Conservation (phyloP, 768 basidiomycete genomes). For the Suillus ampliporus region DNA sequence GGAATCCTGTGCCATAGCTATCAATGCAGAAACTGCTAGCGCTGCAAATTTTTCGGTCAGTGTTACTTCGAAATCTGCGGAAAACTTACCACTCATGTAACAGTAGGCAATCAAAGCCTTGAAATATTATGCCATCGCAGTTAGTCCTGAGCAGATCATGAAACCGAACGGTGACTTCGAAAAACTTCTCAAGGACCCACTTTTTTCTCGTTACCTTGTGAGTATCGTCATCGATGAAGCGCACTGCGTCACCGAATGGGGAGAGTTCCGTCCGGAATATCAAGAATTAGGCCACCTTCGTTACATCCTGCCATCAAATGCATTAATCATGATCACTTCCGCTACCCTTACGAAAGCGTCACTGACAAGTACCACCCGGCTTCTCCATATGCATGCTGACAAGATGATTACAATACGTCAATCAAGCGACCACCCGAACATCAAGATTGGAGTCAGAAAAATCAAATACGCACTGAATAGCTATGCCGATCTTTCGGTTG, state of each 20-base stretch:
- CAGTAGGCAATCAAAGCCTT: constrained; percentile 11
- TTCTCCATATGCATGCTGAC: constrained; percentile 25
- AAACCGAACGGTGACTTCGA: constrained; percentile 17
- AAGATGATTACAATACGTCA: constrained; percentile 19
- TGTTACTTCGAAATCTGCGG: neutral
- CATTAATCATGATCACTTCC: constrained; percentile 39
- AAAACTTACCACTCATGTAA: neutral
- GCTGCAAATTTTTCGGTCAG: constrained; percentile 23
- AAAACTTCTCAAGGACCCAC: constrained; percentile 11
- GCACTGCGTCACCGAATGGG: constrained; percentile 32
- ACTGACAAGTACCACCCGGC: constrained; percentile 26
- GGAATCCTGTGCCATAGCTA: constrained; percentile 23
- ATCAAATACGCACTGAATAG: constrained; percentile 28
- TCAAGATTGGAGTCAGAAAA: constrained; percentile 30
- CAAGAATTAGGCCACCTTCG: constrained; percentile 28
- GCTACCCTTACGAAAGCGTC: constrained; percentile 39
- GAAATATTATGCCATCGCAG: constrained; percentile 10
- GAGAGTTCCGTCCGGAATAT: constrained; percentile 43
- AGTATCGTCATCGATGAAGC: constrained; percentile 26
- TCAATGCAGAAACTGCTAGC: constrained; percentile 23
- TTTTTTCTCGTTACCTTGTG: constrained; percentile 18
- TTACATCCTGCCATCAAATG: constrained; percentile 32
- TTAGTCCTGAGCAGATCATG: constrained; percentile 21
- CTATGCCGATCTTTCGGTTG: constrained; percentile 26
- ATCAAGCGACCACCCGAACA: constrained; percentile 41